phyloP scores from a whole-genome alignment of 2,329 filamentous ascomycete genomes.

The Acrocalymma vagum region DNA sequence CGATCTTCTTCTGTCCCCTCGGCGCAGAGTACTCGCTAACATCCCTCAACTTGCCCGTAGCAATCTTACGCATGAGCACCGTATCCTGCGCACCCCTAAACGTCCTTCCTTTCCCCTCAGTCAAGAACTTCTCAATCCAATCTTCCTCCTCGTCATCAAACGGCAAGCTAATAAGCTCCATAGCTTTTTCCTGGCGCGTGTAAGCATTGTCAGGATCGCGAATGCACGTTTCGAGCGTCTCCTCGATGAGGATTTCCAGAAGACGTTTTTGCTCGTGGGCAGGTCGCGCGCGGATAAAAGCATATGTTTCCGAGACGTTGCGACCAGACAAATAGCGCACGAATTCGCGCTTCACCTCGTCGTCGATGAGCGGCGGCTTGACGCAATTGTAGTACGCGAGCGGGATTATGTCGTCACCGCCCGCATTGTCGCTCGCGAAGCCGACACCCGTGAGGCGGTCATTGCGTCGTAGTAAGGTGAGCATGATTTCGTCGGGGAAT shows the following conservation, averaged over 20 bases:
- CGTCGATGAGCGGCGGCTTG: constrained; percentile 73
- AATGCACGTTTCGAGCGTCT: constrained; percentile 36
- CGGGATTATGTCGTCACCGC: constrained; percentile 63
- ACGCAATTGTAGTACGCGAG: constrained; percentile 82
- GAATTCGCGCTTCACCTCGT: constrained; percentile 69
- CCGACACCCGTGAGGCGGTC: constrained; percentile 27
- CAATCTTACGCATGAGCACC: constrained; percentile 76
- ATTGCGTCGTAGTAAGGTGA: constrained; percentile 65
- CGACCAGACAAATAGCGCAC: constrained; percentile 74
- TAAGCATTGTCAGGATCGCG: too few relatives aligned
- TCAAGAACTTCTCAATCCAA: constrained; percentile 77
- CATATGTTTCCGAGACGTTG: constrained; percentile 76
- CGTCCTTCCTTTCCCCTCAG: constrained; percentile 69
- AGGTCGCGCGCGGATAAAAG: constrained; percentile 73
- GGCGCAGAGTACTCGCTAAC: constrained; percentile 36
- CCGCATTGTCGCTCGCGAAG: constrained; percentile 37
- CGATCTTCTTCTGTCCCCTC: constrained; percentile 56
- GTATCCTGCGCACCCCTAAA: constrained; percentile 75
- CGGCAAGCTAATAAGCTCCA: constrained; percentile 76
- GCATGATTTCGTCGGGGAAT: constrained; percentile 84
- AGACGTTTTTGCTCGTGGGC: constrained; percentile 69
- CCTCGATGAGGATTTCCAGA: constrained; percentile 70
- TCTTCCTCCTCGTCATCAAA: constrained; percentile 74
- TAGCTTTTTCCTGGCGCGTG: constrained; percentile 63
- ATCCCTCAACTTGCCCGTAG: constrained; percentile 67